These are phyloP conservation scores for Rhizophora mangle DNA, from an alignment of 345 rosid genomes.

Conservation along the genomic window DNA sequence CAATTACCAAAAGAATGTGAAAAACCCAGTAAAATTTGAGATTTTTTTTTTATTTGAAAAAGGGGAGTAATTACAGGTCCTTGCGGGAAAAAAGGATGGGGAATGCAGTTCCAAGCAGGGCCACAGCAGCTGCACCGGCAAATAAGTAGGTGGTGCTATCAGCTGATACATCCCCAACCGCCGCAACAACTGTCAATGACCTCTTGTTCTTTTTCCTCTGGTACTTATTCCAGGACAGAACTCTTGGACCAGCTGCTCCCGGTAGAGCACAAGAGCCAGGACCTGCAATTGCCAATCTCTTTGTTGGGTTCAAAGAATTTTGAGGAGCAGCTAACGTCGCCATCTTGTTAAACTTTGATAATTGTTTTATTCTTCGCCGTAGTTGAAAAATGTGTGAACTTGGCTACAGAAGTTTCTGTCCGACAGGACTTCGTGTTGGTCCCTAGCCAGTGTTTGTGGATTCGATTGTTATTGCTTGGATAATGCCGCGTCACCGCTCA, in stretches of 20 bases:
- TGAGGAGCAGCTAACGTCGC: not conserved
- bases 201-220: not conserved
- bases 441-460: not conserved
- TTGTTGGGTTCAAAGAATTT: not conserved
- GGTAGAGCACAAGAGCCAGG: not conserved
- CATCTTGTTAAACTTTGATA: no score
- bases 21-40: no score
- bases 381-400: not conserved
- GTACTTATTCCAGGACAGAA: not conserved
- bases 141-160: not conserved
- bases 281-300: not conserved
- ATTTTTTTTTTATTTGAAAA: not conserved
- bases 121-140: slow-evolving; percentile 32
- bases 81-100: not conserved
- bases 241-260: not conserved
- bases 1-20: no score
- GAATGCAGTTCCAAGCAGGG: slow-evolving; percentile 62
- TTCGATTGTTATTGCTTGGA: not conserved
- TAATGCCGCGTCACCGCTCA: not conserved
- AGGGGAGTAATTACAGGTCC: not conserved
- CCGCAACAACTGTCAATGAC: not conserved
- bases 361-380: no score
- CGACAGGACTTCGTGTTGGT: not conserved
- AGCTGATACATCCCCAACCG: not conserved
- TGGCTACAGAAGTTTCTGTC: not conserved